Evolutionary conservation across 2,329 filamentous ascomycete genomes (phyloP).

Genomic region (Chalaropsis ovoidea): DNA sequence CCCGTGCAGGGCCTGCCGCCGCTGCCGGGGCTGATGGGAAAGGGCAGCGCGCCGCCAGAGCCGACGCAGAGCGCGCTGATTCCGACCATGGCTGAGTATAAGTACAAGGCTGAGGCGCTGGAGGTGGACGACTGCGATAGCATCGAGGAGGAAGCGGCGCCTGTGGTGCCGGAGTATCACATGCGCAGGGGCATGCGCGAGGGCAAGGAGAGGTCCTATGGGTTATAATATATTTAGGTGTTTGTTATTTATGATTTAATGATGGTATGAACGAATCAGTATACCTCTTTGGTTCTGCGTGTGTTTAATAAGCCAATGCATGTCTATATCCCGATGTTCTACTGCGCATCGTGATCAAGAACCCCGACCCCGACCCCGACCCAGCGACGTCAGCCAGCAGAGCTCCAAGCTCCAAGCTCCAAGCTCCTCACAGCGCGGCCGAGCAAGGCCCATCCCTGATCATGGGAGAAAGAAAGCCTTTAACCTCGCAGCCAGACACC

Average conservation of each 20-base stretch:
- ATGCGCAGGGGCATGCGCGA: background rate
- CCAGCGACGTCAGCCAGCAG: too few species aligned
- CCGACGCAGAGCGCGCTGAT: constrained; percentile 22
- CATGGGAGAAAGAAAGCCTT: too few species aligned
- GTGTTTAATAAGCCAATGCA: background rate
- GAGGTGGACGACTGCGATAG: constrained; percentile 18
- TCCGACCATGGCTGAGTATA: constrained; percentile 20
- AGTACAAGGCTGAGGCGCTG: background rate
- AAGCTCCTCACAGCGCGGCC: too few species aligned
- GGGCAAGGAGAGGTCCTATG: background rate
- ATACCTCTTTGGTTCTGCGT: background rate
- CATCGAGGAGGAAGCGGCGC: constrained; percentile 14
- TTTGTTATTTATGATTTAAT: constrained; percentile 1
- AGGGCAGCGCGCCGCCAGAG: constrained; percentile 19
- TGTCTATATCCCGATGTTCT: background rate
- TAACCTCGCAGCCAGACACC: too few species aligned
- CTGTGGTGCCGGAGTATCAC: constrained; percentile 20
- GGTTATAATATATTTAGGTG: background rate
- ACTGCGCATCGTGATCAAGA: background rate
- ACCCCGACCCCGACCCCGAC: too few species aligned
- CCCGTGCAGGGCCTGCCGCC: background rate
- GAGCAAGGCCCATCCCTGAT: background rate
- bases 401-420: too few species aligned
- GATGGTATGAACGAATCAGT: background rate
- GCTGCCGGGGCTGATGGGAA: constrained; percentile 13